These are phyloP conservation scores for Fraxinus baroniana DNA, from an alignment of 305 asterid genomes.

Conservation along the genomic window DNA sequence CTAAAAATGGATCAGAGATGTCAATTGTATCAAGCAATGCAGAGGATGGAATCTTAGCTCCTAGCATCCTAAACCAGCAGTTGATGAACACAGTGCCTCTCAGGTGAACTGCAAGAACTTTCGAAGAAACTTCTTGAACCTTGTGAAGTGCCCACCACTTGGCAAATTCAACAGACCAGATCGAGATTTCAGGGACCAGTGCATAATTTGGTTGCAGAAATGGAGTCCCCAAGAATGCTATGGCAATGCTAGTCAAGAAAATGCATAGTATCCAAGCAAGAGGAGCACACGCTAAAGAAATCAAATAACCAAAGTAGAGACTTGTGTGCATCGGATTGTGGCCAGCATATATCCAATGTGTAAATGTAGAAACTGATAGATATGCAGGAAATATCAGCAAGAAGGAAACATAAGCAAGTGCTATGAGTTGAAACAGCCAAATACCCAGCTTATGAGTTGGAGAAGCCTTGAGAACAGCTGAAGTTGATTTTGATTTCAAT, in stretches of 20 bases:
- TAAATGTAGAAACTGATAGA: conserved; percentile 38
- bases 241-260: conserved; percentile 40
- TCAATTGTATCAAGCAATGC: conserved; percentile 52
- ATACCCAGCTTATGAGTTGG: conserved; percentile 35
- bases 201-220: conserved; percentile 57
- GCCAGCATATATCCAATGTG: conserved; percentile 21
- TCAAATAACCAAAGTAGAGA: conserved; percentile 26
- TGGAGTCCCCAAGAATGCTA: conserved; percentile 47
- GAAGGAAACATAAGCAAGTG: conserved; percentile 47
- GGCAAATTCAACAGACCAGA: conserved; percentile 46
- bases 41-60: conserved; percentile 57
- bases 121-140: conserved; percentile 59
- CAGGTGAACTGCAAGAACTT: conserved; percentile 60
- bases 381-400: conserved; percentile 51
- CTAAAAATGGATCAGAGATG: conserved; percentile 61
- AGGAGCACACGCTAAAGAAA: conserved; percentile 42
- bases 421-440: conserved; percentile 45
- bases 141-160: conserved; percentile 73
- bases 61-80: conserved; percentile 60
- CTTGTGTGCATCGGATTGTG: background rate
- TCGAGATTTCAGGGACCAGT: conserved; percentile 38
- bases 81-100: conserved; percentile 69
- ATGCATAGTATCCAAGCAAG: conserved; percentile 58
- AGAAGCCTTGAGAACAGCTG: conserved; percentile 29
- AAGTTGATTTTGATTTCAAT: conserved; percentile 16